phyloP scores from a whole-genome alignment of 2,329 filamentous ascomycete genomes.

The Fusarium coicis region DNA sequence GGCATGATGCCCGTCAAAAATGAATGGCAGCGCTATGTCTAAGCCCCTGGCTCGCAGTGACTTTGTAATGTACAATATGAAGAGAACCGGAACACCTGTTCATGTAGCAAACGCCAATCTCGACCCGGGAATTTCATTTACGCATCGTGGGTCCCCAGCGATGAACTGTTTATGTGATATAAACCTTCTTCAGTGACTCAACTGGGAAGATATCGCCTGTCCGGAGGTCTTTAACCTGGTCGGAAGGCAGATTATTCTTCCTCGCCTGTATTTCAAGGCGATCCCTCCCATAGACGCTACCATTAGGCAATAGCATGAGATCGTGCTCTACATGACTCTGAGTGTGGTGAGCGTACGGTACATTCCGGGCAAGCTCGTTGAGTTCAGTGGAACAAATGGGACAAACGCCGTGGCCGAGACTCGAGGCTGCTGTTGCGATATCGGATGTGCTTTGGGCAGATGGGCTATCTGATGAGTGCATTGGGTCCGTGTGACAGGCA shows the following conservation, averaged over 20 bases:
- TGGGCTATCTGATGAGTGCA: conserved; percentile 1
- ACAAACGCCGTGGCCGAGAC: conserved; percentile 80
- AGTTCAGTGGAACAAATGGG: conserved; percentile 97
- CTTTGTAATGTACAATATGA: conserved; percentile 9
- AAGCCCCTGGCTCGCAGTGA: background rate
- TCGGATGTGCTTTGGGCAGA: conserved; percentile 63
- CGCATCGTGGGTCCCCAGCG: background rate
- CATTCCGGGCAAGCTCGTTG: conserved; percentile 86
- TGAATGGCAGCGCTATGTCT: background rate
- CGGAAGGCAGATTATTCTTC: conserved; percentile 77
- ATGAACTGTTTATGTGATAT: conserved; percentile 72
- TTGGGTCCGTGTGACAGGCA: conserved; percentile 72
- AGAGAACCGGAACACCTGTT: background rate
- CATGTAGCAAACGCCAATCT: background rate
- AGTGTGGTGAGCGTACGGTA: conserved; percentile 95
- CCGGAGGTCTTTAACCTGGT: conserved; percentile 80
- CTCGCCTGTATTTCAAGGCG: conserved; percentile 79
- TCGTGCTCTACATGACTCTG: conserved; percentile 94
- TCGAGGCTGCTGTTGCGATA: conserved; percentile 44
- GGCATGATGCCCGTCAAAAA: background rate
- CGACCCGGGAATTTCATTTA: background rate
- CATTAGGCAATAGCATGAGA: conserved; percentile 86
- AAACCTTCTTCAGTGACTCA: conserved; percentile 83
- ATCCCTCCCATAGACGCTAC: conserved; percentile 82
- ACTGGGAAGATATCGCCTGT: conserved; percentile 75